Evolutionary conservation across 768 basidiomycete genomes (phyloP).

Genomic region (Lentinula lateritia): DNA sequence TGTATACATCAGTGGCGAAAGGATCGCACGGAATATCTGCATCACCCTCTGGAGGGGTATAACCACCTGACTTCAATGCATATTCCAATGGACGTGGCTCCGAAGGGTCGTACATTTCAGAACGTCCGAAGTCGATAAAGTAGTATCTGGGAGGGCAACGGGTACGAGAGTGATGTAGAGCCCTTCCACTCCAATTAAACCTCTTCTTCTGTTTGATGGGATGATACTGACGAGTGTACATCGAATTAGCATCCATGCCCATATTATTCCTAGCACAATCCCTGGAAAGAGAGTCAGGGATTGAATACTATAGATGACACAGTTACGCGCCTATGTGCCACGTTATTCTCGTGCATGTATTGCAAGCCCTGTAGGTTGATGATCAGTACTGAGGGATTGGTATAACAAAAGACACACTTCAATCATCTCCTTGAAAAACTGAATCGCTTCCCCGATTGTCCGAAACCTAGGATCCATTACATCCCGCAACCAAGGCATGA

Average conservation of each 20-base stretch:
- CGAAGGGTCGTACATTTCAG: too few species aligned
- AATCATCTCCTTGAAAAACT: constrained; percentile 23
- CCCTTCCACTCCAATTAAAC: background rate
- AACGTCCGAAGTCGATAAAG: too few species aligned
- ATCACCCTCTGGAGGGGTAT: constrained; percentile 6
- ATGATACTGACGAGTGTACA: background rate
- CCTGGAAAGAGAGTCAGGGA: background rate
- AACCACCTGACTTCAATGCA: constrained; percentile 13
- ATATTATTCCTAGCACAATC: background rate
- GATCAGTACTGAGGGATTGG: background rate
- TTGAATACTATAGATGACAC: background rate
- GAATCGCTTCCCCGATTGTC: constrained; percentile 24
- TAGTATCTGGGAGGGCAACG: too few species aligned
- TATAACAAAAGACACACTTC: constrained; percentile 15
- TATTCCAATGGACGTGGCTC: too few species aligned
- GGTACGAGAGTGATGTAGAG: constrained; percentile 19
- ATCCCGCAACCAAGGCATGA: constrained; percentile 21
- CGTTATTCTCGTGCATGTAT: constrained; percentile 24
- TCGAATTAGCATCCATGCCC: too few species aligned
- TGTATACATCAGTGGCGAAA: too few species aligned
- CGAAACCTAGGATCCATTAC: constrained; percentile 16
- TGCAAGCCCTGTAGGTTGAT: constrained; percentile 19
- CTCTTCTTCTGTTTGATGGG: background rate
- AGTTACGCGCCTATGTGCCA: constrained; percentile 16
- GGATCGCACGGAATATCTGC: too few species aligned